These are phyloP conservation scores for Blastocystis hominis DNA, from an alignment of 352 stramenopile genomes.

Conservation along the genomic window DNA sequence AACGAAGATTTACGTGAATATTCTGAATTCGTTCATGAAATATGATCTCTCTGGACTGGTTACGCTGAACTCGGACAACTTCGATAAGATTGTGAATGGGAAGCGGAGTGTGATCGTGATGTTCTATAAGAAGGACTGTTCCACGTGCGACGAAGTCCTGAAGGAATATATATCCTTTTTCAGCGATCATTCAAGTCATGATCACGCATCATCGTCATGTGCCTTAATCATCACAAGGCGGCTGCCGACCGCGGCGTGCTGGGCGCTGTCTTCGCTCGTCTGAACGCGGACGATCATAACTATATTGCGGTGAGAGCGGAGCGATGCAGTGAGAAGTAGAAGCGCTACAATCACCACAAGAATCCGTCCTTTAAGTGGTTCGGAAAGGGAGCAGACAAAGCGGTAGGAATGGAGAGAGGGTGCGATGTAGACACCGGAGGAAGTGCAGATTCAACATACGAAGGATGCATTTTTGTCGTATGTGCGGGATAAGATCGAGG, in stretches of 20 bases:
- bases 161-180: constrained; percentile 56
- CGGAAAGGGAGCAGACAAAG: neutral
- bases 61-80: constrained; percentile 22
- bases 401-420: neutral
- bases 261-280: neutral
- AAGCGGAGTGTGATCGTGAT: constrained; percentile 14
- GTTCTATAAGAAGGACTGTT: constrained; percentile 47
- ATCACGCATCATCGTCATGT: neutral
- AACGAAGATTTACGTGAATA: constrained; percentile 33
- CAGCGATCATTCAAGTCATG: neutral
- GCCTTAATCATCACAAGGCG: neutral
- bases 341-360: constrained; percentile 43
- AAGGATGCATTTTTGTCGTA: constrained; percentile 19
- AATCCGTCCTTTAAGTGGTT: constrained; percentile 52
- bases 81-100: constrained; percentile 53
- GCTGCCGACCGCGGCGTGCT: neutral
- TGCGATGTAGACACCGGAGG: constrained; percentile 33
- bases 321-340: neutral
- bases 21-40: constrained; percentile 38
- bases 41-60: constrained; percentile 25
- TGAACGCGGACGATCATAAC: constrained; percentile 36
- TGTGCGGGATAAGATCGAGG: constrained; percentile 30
- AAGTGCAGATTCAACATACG: constrained; percentile 36
- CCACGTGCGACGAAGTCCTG: constrained; percentile 27
- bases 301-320: neutral